A percentile compares a stretch with the other conserved stretches of the same genome.
phyloP scores from a whole-genome alignment of 1,139 yeast genomes.

The Yamadazyma triangularis region DNA sequence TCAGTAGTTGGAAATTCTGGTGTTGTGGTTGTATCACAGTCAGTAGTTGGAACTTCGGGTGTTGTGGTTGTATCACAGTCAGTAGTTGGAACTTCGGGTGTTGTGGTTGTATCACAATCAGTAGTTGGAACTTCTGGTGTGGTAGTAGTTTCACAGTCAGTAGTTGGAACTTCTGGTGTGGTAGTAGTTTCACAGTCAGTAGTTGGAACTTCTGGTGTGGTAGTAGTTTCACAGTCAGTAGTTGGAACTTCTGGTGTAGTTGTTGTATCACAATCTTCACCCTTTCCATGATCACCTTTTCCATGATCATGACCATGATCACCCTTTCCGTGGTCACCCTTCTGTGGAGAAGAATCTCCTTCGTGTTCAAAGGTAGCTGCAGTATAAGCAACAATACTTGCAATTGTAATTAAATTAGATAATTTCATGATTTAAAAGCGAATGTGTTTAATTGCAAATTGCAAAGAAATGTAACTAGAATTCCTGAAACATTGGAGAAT shows the following conservation, averaged over 20 bases:
- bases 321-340: neutral
- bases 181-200: constrained; percentile 5
- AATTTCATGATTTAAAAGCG: constrained; percentile 8
- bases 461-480: neutral
- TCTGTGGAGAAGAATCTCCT: neutral
- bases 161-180: constrained; percentile 1
- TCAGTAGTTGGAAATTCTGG: constrained; percentile 2
- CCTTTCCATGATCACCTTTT: constrained; percentile 2
- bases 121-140: constrained; percentile 2
- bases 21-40: constrained; percentile 1
- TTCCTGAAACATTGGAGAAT: no score
- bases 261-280: constrained; percentile 3
- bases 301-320: neutral
- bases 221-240: constrained; percentile 3
- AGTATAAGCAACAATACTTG: constrained; percentile 8
- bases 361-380: constrained; percentile 6
- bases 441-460: neutral
- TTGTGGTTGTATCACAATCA: constrained; percentile 4
- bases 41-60: constrained; percentile 2
- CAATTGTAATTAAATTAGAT: constrained; percentile 5
- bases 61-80: constrained; percentile 16
- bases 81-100: constrained; percentile 2
- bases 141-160: constrained; percentile 1
- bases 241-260: constrained; percentile 3
- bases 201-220: constrained; percentile 1